A percentile compares a stretch with the other conserved stretches of the same genome.
Conservation (phyloP, 2,329 filamentous ascomycete genomes). For the Cladosporium sp. region DNA sequence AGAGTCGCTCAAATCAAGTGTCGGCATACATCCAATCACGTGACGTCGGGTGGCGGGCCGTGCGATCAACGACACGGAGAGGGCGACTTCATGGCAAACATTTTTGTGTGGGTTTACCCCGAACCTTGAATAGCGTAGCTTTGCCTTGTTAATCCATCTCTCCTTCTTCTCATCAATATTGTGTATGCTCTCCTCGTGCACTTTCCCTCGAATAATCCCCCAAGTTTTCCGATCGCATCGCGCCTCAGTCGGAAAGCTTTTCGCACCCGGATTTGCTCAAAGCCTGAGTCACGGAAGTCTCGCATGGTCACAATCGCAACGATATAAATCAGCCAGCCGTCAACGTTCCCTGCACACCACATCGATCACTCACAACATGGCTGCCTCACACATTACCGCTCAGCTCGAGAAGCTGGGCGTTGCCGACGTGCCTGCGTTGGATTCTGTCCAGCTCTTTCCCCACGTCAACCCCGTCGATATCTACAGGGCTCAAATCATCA, state of each 20-base stretch:
- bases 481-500: slow-evolving; percentile 74
- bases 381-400: slow-evolving; percentile 27
- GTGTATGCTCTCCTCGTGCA: slow-evolving; percentile 16
- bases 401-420: slow-evolving; percentile 34
- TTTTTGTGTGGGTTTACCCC: slow-evolving; percentile 9
- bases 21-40: neutral
- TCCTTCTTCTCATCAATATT: neutral
- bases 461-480: slow-evolving; percentile 75
- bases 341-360: slow-evolving; percentile 7
- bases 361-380: slow-evolving; percentile 16
- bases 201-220: slow-evolving; percentile 1
- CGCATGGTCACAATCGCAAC: slow-evolving; percentile 16
- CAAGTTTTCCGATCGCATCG: slow-evolving; percentile 5
- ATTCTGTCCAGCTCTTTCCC: slow-evolving; percentile 50
- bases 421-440: slow-evolving; percentile 28
- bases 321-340: slow-evolving; percentile 10
- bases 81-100: slow-evolving; percentile 12
- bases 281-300: slow-evolving; percentile 20
- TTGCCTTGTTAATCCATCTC: slow-evolving; percentile 8
- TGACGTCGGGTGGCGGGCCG: neutral
- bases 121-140: slow-evolving; percentile 13
- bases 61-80: neutral
- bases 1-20: neutral
- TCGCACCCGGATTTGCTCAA: slow-evolving; percentile 18
- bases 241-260: slow-evolving; percentile 19